Percentiles rank a stretch among this genome's conserved stretches.
phyloP scores from a whole-genome alignment of 257 asterid genomes.

The Capsicum rhomboideum region DNA sequence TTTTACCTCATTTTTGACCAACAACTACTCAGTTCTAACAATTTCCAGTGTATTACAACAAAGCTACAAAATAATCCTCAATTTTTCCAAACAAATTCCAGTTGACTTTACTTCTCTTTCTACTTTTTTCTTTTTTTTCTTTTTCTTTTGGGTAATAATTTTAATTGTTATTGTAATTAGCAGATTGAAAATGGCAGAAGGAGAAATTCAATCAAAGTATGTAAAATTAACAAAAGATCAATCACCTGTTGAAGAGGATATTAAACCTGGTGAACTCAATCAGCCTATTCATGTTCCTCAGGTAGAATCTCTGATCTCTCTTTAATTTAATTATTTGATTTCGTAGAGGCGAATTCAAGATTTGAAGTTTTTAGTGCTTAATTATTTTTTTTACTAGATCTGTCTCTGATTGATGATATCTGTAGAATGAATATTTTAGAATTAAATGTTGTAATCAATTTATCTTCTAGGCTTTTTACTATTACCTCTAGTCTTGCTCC shows the following conservation, averaged over 20 bases:
- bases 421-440: too few species aligned
- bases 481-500: too few species aligned
- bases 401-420: background rate
- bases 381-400: background rate
- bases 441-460: background rate
- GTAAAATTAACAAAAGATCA: conserved; percentile 86
- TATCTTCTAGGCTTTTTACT: background rate
- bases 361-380: background rate
- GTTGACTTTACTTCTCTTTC: background rate
- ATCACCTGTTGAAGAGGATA: conserved; percentile 59
- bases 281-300: conserved; percentile 94
- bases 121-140: too few species aligned
- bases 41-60: too few species aligned
- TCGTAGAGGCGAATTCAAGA: background rate
- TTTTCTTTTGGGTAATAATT: background rate
- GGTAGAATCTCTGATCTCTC: conserved; percentile 13
- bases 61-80: background rate
- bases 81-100: background rate
- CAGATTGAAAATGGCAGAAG: conserved; percentile 56
- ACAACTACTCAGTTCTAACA: background rate
- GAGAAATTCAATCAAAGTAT: conserved; percentile 57
- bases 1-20: background rate
- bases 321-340: background rate
- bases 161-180: background rate
- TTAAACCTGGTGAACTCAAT: conserved; percentile 93